Base-by-base conservation (phyloP, 2,329 filamentous ascomycete genomes). In the Fusarium foetens region DNA sequence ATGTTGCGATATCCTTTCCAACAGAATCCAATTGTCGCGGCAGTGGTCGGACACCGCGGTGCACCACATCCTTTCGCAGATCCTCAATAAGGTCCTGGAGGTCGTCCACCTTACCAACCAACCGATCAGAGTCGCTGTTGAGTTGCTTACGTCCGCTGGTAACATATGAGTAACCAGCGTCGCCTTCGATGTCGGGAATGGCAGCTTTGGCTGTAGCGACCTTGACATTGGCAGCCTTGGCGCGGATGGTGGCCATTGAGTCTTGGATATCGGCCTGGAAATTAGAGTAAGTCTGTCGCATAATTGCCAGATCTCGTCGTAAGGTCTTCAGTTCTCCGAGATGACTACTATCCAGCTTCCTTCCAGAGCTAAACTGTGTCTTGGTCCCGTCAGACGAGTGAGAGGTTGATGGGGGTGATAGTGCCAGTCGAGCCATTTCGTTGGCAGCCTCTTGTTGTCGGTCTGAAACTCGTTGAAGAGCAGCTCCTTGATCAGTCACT, bases 81-180 rank as follows among this genome's bases (percentile, higher is more conserved):
- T 99, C 96, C 81, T 99, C 96, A 25, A 99, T 94, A 60, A 96
- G 86, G 81, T 99, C 96, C 83, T 98, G 96, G n/a, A 99, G 88
- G 78, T 98, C 95, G 79, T 99, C 96, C 16, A 99, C 96, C 78
- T 94, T 92, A 75, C 90, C 92, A 73, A 99, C 95, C 63, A 99
- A 91, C 70, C 91, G 92, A 81, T 98, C 95, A 1, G 94, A 97
- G 79, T 98, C 95, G 31, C 92, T 87, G 55, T 92, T 93, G 67
- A 99, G 89, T 66, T 91, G 89, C 82, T 97, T 97, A 80, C 97
- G 97, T 53, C 95, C 95, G 39, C 87, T 88, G 73, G 93, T 92
- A 73, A 99, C 94, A 77, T 98, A 96, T 13, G 90, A 87, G 73
- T 95, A 93, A 38, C 95, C 95, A n/a, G 90, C 90, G 73, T 93